A percentile compares a stretch with the other conserved stretches of the same genome.
These are phyloP conservation scores for Chlorella sp. DNA, from an alignment of 139 green algal genomes.

Conservation along the genomic window DNA sequence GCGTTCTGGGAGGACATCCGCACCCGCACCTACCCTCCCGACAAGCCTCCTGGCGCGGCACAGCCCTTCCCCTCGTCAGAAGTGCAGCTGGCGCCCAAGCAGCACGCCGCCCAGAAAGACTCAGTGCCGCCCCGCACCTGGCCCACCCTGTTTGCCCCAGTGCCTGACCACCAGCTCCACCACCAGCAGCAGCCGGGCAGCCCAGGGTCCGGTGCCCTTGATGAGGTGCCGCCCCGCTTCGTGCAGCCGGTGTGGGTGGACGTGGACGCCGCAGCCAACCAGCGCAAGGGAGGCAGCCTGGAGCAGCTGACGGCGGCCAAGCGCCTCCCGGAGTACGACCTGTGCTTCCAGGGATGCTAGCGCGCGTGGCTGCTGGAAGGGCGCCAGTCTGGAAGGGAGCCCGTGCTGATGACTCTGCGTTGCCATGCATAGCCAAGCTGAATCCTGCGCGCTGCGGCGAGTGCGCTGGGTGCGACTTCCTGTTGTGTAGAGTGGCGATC, in stretches of 20 bases:
- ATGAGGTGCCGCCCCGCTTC: not conserved
- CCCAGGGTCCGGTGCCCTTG: not conserved
- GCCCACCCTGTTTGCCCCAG: no score
- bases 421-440: no score
- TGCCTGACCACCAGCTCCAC: no score
- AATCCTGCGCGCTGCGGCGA: no score
- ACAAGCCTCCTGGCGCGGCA: not conserved
- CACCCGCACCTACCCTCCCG: not conserved
- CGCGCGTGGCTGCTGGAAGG: no score
- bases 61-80: not conserved
- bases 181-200: not conserved
- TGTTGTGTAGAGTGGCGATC: no score
- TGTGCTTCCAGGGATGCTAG: slow-evolving; percentile 46
- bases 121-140: no score
- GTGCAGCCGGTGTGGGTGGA: slow-evolving; percentile 30
- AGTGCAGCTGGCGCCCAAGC: no score
- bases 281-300: not conserved
- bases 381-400: no score
- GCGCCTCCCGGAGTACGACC: slow-evolving; percentile 23
- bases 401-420: no score
- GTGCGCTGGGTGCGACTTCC: no score
- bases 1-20: not conserved
- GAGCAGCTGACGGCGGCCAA: not conserved
- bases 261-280: not conserved
- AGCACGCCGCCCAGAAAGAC: no score